phyloP scores from a whole-genome alignment of 2,329 filamentous ascomycete genomes.

The Aspergillus luchuensis region DNA sequence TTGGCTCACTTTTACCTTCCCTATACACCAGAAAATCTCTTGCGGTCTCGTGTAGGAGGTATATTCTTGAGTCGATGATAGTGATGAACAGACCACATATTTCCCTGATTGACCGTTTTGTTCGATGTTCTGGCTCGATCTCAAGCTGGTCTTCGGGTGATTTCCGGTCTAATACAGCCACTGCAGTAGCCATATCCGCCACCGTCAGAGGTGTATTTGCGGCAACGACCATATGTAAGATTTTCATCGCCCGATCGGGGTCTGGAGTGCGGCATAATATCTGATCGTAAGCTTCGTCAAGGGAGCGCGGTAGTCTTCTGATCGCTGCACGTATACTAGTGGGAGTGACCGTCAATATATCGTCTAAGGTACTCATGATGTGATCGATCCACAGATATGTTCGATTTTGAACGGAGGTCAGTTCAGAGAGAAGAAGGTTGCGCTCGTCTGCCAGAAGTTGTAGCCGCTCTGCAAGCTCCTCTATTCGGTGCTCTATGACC shows the following conservation, averaged over 20 bases:
- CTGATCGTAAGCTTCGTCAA: background rate
- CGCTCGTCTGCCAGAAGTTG: conserved; percentile 13
- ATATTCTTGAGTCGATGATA: background rate
- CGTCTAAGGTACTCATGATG: conserved; percentile 34
- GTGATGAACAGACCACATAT: background rate
- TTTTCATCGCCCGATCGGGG: background rate
- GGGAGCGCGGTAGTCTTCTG: background rate
- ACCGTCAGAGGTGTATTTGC: background rate
- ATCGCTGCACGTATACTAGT: background rate
- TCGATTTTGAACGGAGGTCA: conserved; percentile 34
- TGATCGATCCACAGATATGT: conserved; percentile 48
- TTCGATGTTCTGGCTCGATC: background rate
- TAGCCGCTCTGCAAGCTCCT: conserved; percentile 16
- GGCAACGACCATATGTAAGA: background rate
- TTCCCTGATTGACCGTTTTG: background rate
- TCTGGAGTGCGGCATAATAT: background rate
- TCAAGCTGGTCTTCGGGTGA: background rate
- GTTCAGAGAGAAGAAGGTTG: conserved; percentile 24
- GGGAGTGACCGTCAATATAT: background rate
- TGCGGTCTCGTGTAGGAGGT: background rate
- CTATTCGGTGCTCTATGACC: conserved; percentile 23
- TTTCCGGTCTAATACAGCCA: background rate
- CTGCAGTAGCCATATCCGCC: background rate
- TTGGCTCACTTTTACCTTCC: background rate
- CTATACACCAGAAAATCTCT: background rate